These are phyloP conservation scores for Colletotrichum spinosum DNA, from an alignment of 2,329 filamentous ascomycete genomes.

Conservation along the genomic window DNA sequence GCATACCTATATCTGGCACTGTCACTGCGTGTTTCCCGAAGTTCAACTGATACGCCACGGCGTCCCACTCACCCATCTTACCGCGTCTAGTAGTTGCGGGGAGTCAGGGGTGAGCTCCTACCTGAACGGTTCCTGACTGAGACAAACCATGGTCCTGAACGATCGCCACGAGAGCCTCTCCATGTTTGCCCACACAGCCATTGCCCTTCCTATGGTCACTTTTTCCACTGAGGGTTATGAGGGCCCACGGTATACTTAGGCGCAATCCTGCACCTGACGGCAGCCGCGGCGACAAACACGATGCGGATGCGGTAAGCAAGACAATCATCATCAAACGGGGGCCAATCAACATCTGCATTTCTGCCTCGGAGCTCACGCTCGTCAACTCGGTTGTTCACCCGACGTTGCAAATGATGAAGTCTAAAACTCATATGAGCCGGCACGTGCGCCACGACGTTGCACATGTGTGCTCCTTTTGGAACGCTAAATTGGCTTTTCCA, in stretches of 20 bases:
- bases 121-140: constrained; percentile 31
- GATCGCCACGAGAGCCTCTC: background rate
- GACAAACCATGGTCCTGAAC: constrained; percentile 32
- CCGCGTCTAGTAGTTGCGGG: constrained; percentile 31
- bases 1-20: constrained; percentile 22
- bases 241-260: too few species aligned
- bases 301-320: too few species aligned
- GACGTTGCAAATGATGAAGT: constrained; percentile 22
- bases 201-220: too few species aligned
- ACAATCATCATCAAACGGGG: background rate
- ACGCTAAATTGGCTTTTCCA: too few species aligned
- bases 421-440: constrained; percentile 1
- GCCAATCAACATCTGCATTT: background rate
- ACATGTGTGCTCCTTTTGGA: too few species aligned
- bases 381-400: constrained; percentile 27
- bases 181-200: too few species aligned
- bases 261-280: too few species aligned
- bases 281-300: too few species aligned
- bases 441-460: background rate
- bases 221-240: too few species aligned
- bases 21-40: constrained; percentile 18
- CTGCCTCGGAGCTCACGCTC: background rate
- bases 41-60: constrained; percentile 16
- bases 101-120: constrained; percentile 32
- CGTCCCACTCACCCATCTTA: constrained; percentile 28